phyloP scores from a whole-genome alignment of 495 filamentous ascomycete species.

The Pyrenula aspistea region DNA sequence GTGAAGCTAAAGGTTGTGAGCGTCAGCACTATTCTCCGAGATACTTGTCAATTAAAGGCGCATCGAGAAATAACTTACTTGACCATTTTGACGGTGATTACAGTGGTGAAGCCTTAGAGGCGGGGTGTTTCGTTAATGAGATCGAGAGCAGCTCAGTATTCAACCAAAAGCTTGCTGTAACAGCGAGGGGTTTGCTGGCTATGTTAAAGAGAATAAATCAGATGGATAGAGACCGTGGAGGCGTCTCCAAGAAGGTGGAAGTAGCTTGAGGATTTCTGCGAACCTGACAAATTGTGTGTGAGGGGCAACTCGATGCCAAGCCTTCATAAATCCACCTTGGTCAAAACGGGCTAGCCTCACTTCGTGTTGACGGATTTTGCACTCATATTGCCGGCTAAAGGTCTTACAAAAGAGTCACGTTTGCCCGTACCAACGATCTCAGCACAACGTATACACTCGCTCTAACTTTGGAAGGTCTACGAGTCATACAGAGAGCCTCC shows the following conservation, averaged over 20 bases:
- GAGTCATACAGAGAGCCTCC: too few relatives aligned
- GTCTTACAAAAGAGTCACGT: too few relatives aligned
- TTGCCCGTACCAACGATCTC: too few relatives aligned
- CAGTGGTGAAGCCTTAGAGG: constrained; percentile 31
- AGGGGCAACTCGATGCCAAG: too few relatives aligned
- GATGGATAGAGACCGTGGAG: not conserved
- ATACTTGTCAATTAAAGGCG: not conserved
- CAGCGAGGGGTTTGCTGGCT: not conserved
- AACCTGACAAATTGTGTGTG: too few relatives aligned
- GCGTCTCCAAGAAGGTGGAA: not conserved
- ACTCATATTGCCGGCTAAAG: too few relatives aligned
- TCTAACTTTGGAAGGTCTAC: too few relatives aligned
- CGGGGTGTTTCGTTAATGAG: constrained; percentile 12
- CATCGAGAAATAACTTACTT: constrained; percentile 77
- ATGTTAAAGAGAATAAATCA: not conserved
- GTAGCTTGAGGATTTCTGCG: too few relatives aligned
- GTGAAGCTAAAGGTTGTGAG: constrained; percentile 66
- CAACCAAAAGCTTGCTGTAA: not conserved
- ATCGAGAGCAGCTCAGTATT: not conserved
- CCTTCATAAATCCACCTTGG: too few relatives aligned
- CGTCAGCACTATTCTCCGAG: constrained; percentile 15
- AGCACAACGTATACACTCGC: too few relatives aligned
- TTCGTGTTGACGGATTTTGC: too few relatives aligned
- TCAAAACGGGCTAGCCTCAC: too few relatives aligned
- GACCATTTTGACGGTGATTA: constrained; percentile 92